Evolutionary conservation across 202 grass and related monocot species (phyloP).

Genomic region (Alloteropsis angusta): DNA sequence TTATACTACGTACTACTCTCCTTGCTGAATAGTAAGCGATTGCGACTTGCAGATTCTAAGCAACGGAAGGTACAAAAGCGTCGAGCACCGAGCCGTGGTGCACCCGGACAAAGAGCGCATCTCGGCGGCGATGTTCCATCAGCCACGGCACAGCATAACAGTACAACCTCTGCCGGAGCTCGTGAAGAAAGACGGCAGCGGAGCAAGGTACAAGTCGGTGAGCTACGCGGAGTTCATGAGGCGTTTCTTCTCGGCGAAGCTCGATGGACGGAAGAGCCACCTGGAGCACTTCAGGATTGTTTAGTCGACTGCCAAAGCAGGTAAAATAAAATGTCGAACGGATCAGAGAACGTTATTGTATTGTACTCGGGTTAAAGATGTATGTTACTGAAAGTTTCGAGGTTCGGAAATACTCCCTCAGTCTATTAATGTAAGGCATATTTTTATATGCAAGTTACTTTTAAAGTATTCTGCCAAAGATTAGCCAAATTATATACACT

Average conservation of each 20-base stretch:
- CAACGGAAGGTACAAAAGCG: constrained; percentile 47
- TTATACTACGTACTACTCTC: background rate
- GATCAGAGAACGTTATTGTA: background rate
- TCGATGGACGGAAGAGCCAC: constrained; percentile 21
- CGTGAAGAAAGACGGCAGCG: background rate
- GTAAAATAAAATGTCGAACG: background rate
- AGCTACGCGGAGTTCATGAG: constrained; percentile 23
- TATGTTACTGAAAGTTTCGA: no score
- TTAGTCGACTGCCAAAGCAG: background rate
- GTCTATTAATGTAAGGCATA: no score
- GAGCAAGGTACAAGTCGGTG: background rate
- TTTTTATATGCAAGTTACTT: no score
- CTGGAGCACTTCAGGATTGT: constrained; percentile 6
- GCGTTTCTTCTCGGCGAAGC: constrained; percentile 10
- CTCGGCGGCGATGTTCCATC: constrained; percentile 34
- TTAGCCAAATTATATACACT: no score
- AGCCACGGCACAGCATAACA: background rate
- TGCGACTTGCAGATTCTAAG: constrained; percentile 17
- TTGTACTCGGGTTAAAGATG: no score
- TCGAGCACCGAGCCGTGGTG: constrained; percentile 43
- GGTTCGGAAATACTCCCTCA: no score
- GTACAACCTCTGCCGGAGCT: constrained; percentile 29
- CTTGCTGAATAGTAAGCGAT: background rate
- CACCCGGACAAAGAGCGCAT: constrained; percentile 32
- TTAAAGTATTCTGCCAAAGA: no score